A percentile compares a stretch with the other conserved stretches of the same genome.
Evolutionary conservation across 371 early-diverging fungal species (phyloP).

Genomic region (Gilbertella persicaria): DNA sequence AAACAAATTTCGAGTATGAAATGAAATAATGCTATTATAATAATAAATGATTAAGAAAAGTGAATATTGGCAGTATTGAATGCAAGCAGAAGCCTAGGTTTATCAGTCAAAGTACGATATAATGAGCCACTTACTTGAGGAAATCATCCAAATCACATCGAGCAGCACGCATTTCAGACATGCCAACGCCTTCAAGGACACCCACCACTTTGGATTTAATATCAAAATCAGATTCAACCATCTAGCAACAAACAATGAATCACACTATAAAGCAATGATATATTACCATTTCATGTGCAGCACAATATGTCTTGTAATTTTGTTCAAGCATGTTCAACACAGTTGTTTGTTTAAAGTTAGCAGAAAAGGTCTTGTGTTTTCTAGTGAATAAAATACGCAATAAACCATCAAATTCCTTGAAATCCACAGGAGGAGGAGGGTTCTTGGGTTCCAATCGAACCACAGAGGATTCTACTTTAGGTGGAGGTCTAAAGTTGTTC

Average conservation of each 20-base stretch:
- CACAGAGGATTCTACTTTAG: constrained; percentile 98
- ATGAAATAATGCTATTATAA: background rate
- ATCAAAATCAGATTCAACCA: constrained; percentile 83
- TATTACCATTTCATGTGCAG: constrained; percentile 68
- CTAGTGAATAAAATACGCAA: constrained; percentile 94
- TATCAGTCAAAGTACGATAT: background rate
- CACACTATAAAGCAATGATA: background rate
- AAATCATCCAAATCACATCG: constrained; percentile 95
- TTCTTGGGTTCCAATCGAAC: constrained; percentile 94
- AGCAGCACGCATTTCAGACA: constrained; percentile 82
- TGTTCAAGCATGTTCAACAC: constrained; percentile 88
- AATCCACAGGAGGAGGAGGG: constrained; percentile 93
- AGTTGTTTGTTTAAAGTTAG: constrained; percentile 89
- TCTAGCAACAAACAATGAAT: constrained; percentile 38
- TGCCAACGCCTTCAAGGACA: constrained; percentile 68
- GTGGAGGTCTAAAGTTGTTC: constrained; percentile 99
- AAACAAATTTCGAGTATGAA: background rate
- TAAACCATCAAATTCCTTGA: constrained; percentile 98
- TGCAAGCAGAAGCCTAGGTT: constrained; percentile 62
- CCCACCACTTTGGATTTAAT: constrained; percentile 74
- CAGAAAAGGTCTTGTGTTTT: constrained; percentile 93
- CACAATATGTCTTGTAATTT: constrained; percentile 92
- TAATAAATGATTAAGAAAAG: constrained; percentile 47
- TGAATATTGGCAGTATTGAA: constrained; percentile 79
- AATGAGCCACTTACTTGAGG: constrained; percentile 58